phyloP scores from a whole-genome alignment of 768 basidiomycete species.

The Cyclocybe aegerita region DNA sequence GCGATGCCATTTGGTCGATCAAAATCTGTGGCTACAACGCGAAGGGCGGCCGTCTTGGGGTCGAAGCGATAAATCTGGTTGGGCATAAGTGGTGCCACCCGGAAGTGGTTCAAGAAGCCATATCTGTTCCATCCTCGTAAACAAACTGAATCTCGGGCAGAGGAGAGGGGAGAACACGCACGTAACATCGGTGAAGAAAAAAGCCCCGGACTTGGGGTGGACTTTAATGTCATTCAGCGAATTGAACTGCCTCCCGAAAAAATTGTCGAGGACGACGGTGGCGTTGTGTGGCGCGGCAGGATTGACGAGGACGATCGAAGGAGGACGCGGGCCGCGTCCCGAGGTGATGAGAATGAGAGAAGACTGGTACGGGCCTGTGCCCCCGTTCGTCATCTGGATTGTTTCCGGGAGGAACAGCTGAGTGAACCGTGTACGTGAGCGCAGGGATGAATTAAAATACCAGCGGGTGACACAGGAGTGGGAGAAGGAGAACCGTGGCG shows the following conservation, averaged over 20 bases:
- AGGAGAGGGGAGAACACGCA: constrained; percentile 32
- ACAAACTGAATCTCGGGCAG: neutral
- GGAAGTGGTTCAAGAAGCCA: constrained; percentile 65
- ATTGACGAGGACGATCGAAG: constrained; percentile 64
- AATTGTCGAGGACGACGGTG: constrained; percentile 75
- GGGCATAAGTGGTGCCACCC: constrained; percentile 63
- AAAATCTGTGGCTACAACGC: constrained; percentile 78
- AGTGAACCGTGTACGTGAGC: too few species aligned
- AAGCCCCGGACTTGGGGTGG: constrained; percentile 57
- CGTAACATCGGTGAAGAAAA: constrained; percentile 77
- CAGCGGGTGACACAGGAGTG: constrained; percentile 2
- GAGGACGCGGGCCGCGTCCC: constrained; percentile 61
- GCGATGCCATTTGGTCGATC: constrained; percentile 73
- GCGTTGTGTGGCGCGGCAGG: constrained; percentile 62
- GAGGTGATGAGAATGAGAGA: constrained; percentile 63
- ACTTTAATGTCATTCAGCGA: constrained; percentile 80
- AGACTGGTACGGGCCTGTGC: constrained; percentile 60
- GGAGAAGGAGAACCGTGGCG: neutral
- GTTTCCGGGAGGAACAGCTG: constrained; percentile 59
- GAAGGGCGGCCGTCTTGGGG: constrained; percentile 59
- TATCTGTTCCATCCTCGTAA: constrained; percentile 39
- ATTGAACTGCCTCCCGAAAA: constrained; percentile 78
- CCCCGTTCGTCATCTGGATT: constrained; percentile 72
- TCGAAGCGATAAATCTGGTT: constrained; percentile 81
- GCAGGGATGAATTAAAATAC: too few species aligned